Conservation (phyloP, 768 basidiomycete genomes). For the Pisolithus marmoratus region DNA sequence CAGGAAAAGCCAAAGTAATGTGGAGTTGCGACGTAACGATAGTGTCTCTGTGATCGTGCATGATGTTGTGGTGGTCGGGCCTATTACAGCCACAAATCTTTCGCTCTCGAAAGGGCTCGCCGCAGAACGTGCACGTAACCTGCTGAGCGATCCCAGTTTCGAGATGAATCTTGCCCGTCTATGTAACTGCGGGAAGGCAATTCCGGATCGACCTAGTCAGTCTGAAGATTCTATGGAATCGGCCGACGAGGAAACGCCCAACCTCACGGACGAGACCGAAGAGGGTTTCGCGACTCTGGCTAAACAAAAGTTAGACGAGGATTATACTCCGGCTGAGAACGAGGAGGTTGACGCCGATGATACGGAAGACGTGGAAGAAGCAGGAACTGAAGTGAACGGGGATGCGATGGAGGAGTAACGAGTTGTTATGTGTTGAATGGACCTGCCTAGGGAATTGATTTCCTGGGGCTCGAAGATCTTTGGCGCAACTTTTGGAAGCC, state of each 20-base stretch:
- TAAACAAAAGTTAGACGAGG: slow-evolving; percentile 26
- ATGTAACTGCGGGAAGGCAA: slow-evolving; percentile 34
- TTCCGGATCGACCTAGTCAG: slow-evolving; percentile 9
- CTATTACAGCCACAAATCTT: slow-evolving; percentile 51
- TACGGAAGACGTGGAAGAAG: slow-evolving; percentile 6
- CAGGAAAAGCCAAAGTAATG: slow-evolving; percentile 41
- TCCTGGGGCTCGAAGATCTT: slow-evolving; percentile 11
- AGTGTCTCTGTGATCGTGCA: slow-evolving; percentile 58
- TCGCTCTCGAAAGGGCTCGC: slow-evolving; percentile 64
- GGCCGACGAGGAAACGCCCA: slow-evolving; percentile 13
- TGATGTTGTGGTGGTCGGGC: slow-evolving; percentile 49
- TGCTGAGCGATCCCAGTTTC: slow-evolving; percentile 43
- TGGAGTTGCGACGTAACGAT: slow-evolving; percentile 40
- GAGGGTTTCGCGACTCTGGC: slow-evolving; percentile 46
- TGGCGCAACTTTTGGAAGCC: slow-evolving; percentile 29
- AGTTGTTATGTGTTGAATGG: slow-evolving; percentile 4
- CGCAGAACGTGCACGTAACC: slow-evolving; percentile 53
- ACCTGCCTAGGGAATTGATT: background rate
- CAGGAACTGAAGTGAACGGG: slow-evolving; percentile 13
- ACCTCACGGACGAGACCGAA: slow-evolving; percentile 40
- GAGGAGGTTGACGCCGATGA: background rate
- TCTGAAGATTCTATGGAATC: slow-evolving; percentile 9
- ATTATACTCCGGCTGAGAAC: slow-evolving; percentile 7
- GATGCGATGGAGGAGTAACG: slow-evolving; percentile 12
- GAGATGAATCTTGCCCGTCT: slow-evolving; percentile 39